These are phyloP conservation scores for Nidula niveotomentosa DNA, from an alignment of 1,284 basidiomycete genomes.

Conservation along the genomic window DNA sequence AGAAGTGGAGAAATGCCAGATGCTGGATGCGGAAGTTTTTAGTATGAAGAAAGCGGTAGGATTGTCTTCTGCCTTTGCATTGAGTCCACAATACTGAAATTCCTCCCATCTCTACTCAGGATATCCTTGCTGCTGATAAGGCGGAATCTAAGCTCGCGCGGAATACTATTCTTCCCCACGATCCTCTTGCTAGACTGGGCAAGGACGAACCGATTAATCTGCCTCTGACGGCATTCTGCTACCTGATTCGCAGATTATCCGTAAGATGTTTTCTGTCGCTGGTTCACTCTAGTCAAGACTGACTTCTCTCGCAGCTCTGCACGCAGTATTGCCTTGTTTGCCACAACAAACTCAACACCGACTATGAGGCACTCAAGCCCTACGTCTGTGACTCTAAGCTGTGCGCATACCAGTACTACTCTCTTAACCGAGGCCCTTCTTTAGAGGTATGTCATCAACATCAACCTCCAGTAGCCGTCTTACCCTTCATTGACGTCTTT, in stretches of 20 bases:
- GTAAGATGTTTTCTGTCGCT: constrained; percentile 27
- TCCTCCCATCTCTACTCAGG: constrained; percentile 17
- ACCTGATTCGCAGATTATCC: constrained; percentile 57
- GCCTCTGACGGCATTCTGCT: constrained; percentile 56
- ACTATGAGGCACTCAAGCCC: constrained; percentile 61
- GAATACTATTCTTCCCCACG: constrained; percentile 47
- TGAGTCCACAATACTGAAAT: background rate
- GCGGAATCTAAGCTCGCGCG: constrained; percentile 39
- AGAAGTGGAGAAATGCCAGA: constrained; percentile 47
- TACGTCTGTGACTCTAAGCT: constrained; percentile 62
- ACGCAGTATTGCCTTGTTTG: constrained; percentile 64
- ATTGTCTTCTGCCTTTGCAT: background rate
- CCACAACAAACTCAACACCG: constrained; percentile 49
- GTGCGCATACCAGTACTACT: constrained; percentile 65
- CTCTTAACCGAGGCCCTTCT: constrained; percentile 57
- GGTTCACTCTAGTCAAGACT: too few relatives aligned
- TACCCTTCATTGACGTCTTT: background rate
- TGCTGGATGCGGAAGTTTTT: constrained; percentile 34
- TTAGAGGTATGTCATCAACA: constrained; percentile 46
- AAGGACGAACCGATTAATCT: constrained; percentile 44
- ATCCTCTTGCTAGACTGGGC: constrained; percentile 41
- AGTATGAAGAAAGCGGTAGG: constrained; percentile 27
- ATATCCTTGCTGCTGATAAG: constrained; percentile 39
- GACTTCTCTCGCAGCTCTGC: constrained; percentile 44
- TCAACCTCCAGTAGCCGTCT: background rate